These are phyloP conservation scores for Candida gorgasii DNA, from an alignment of 805 yeast genomes.

Conservation along the genomic window DNA sequence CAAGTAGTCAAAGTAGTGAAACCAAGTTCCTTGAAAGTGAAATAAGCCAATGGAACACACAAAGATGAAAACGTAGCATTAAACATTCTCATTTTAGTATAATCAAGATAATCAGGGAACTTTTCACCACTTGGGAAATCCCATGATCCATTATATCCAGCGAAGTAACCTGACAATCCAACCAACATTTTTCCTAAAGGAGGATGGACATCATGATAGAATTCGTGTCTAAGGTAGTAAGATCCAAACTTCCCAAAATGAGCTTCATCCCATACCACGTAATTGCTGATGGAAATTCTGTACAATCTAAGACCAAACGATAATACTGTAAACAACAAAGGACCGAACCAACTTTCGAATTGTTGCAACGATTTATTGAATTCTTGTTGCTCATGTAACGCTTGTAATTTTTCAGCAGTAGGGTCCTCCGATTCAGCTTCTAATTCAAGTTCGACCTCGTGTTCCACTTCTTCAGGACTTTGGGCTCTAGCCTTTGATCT, in stretches of 20 bases:
- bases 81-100: slow-evolving; percentile 66
- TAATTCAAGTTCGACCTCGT: slow-evolving; percentile 8
- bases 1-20: slow-evolving; percentile 51
- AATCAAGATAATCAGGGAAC: slow-evolving; percentile 65
- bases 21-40: slow-evolving; percentile 62
- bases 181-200: slow-evolving; percentile 82
- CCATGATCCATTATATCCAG: slow-evolving; percentile 82
- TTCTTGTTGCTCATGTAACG: slow-evolving; percentile 28
- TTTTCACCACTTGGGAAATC: slow-evolving; percentile 65
- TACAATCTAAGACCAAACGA: slow-evolving; percentile 69
- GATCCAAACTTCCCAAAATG: slow-evolving; percentile 89
- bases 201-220: slow-evolving; percentile 86
- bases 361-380: slow-evolving; percentile 28
- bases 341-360: slow-evolving; percentile 46
- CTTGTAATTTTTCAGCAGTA: slow-evolving; percentile 23
- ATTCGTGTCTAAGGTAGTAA: slow-evolving; percentile 73
- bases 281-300: slow-evolving; percentile 54
- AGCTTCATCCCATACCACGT: slow-evolving; percentile 88
- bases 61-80: slow-evolving; percentile 67
- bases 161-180: slow-evolving; percentile 75
- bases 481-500: slow-evolving; percentile 13
- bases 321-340: slow-evolving; percentile 64
- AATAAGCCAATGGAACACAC: slow-evolving; percentile 71
- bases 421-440: slow-evolving; percentile 16
- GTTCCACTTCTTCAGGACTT: slow-evolving; percentile 10